Evolutionary conservation across 495 filamentous ascomycete species (phyloP).

Genomic region (Xylaria sp.): DNA sequence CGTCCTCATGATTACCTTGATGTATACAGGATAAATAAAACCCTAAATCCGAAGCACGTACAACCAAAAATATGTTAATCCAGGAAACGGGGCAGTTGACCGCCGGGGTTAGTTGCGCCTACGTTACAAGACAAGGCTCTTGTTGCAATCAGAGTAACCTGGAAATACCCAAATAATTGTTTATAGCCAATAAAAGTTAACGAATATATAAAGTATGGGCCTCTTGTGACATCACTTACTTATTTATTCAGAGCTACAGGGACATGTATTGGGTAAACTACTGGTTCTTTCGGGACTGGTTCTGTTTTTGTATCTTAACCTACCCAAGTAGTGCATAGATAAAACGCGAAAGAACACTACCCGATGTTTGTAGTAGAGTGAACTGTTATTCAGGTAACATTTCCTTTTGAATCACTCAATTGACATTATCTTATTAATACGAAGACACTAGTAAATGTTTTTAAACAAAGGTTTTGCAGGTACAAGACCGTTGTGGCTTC

Average conservation of each 20-base stretch:
- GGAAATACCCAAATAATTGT: too few relatives aligned
- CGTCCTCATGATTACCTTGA: background rate
- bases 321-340: background rate
- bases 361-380: background rate
- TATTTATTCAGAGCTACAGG: too few relatives aligned
- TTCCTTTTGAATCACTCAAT: background rate
- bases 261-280: too few relatives aligned
- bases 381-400: background rate
- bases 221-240: background rate
- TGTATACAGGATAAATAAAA: background rate
- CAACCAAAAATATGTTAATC: background rate
- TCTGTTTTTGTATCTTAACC: background rate
- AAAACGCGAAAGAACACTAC: too few relatives aligned
- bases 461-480: background rate
- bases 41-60: background rate
- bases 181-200: background rate
- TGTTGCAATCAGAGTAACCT: background rate
- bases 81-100: background rate
- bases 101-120: background rate
- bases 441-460: background rate
- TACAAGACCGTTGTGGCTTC: background rate
- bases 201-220: background rate
- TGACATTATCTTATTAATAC: background rate
- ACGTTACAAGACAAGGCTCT: background rate
- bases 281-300: background rate